phyloP scores from a whole-genome alignment of 2,329 filamentous ascomycete species.

The Lecanicillium sp. region DNA sequence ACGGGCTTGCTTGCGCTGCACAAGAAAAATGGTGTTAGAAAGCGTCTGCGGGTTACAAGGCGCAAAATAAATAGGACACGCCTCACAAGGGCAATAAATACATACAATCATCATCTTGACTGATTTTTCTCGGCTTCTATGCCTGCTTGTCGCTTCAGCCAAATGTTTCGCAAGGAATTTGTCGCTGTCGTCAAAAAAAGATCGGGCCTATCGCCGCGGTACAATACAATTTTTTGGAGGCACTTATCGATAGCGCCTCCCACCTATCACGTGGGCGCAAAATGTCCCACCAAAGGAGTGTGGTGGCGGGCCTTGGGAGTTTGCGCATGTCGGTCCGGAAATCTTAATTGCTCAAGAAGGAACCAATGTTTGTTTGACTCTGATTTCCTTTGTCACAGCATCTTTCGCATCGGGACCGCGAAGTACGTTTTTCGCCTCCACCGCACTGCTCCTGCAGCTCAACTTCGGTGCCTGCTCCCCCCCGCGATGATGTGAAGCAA shows the following conservation, averaged over 20 bases:
- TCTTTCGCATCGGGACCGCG: too few species aligned
- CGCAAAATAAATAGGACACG: too few species aligned
- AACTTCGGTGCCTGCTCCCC: background rate
- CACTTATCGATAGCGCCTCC: constrained; percentile 21
- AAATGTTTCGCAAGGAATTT: constrained; percentile 3
- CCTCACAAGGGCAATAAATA: background rate
- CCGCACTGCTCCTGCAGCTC: background rate
- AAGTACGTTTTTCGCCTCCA: too few species aligned
- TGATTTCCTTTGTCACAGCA: background rate
- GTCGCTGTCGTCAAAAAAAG: constrained; percentile 15
- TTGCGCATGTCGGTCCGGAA: constrained; percentile 1
- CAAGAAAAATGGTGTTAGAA: constrained; percentile 12
- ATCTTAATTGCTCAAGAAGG: too few species aligned
- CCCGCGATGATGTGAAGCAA: constrained; percentile 12
- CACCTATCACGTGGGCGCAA: constrained; percentile 33
- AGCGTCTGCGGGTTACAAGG: too few species aligned
- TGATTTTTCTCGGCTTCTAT: constrained; percentile 2
- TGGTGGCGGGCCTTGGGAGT: constrained; percentile 11
- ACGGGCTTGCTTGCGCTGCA: constrained; percentile 32
- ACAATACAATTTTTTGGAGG: constrained; percentile 16
- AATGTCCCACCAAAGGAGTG: constrained; percentile 29
- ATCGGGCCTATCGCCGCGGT: constrained; percentile 15
- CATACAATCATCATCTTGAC: constrained; percentile 26
- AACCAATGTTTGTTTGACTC: background rate
- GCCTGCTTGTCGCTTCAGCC: background rate